These are phyloP conservation scores for Hysterium pulicare DNA, from an alignment of 2,329 filamentous ascomycete genomes.

Conservation along the genomic window DNA sequence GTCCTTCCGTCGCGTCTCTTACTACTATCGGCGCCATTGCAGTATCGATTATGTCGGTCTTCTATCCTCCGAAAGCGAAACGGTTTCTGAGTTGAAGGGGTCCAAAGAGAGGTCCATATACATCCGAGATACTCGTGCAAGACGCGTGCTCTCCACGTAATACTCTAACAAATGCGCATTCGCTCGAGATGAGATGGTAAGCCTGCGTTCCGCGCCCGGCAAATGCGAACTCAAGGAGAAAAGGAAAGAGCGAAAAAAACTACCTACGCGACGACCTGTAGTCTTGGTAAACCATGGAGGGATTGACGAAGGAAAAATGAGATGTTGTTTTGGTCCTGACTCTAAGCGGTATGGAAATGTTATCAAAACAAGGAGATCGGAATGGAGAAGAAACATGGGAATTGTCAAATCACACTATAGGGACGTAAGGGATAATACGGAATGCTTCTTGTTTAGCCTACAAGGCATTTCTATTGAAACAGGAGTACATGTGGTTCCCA, in stretches of 20 bases:
- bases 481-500: too few species aligned
- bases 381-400: slow-evolving; percentile 30
- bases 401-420: slow-evolving; percentile 8
- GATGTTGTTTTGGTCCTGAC: slow-evolving; percentile 23
- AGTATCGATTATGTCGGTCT: slow-evolving; percentile 7
- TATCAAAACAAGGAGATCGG: slow-evolving; percentile 32
- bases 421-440: slow-evolving; percentile 7
- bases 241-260: not conserved
- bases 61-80: not conserved
- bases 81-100: not conserved
- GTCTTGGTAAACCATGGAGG: slow-evolving; percentile 3
- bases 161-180: not conserved
- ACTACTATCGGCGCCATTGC: not conserved
- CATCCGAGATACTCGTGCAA: not conserved
- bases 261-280: slow-evolving; percentile 6
- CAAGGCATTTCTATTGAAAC: too few species aligned
- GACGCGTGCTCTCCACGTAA: not conserved
- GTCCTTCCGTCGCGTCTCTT: not conserved
- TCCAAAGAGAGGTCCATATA: not conserved
- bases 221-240: not conserved
- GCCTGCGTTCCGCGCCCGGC: not conserved
- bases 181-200: not conserved
- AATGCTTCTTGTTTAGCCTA: not conserved
- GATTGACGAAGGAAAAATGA: slow-evolving; percentile 24
- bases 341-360: slow-evolving; percentile 27